phyloP scores from a whole-genome alignment of 2,329 filamentous ascomycete species.

The Sporothrix pallida region DNA sequence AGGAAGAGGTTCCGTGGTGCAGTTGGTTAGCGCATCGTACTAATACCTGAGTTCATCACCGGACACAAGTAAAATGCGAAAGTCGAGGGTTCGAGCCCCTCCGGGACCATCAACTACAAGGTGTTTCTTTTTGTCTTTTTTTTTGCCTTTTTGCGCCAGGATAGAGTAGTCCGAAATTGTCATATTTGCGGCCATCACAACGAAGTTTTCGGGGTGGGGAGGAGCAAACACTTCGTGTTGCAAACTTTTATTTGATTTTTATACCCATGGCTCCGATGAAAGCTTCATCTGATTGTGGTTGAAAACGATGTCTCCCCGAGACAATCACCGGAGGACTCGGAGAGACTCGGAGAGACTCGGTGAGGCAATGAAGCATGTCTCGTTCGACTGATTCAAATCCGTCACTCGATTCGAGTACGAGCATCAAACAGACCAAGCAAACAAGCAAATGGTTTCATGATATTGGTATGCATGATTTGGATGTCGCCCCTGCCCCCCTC shows the following conservation, averaged over 20 bases:
- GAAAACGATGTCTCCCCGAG: too few relatives aligned
- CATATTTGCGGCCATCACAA: too few relatives aligned
- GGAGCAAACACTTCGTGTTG: too few relatives aligned
- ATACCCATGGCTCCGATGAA: too few relatives aligned
- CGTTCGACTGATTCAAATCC: background rate
- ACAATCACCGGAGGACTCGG: too few relatives aligned
- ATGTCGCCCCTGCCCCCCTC: background rate
- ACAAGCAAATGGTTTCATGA: background rate
- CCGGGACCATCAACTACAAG: slow-evolving; percentile 24
- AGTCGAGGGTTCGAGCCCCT: slow-evolving; percentile 32
- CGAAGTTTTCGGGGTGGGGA: too few relatives aligned
- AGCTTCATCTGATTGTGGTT: too few relatives aligned
- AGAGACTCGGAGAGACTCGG: background rate
- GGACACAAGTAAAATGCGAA: slow-evolving; percentile 19
- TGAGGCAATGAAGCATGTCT: background rate
- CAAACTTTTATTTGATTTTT: too few relatives aligned
- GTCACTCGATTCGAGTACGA: background rate
- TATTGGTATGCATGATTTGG: background rate
- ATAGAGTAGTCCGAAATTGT: too few relatives aligned
- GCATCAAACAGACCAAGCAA: background rate
- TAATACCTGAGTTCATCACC: slow-evolving; percentile 1
- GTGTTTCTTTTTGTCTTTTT: slow-evolving; percentile 17
- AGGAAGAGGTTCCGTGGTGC: slow-evolving; percentile 25
- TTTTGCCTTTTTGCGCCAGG: background rate
- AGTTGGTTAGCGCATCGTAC: slow-evolving; percentile 32